Conservation (phyloP, 2,329 filamentous ascomycete species). For the Exophiala sideris region DNA sequence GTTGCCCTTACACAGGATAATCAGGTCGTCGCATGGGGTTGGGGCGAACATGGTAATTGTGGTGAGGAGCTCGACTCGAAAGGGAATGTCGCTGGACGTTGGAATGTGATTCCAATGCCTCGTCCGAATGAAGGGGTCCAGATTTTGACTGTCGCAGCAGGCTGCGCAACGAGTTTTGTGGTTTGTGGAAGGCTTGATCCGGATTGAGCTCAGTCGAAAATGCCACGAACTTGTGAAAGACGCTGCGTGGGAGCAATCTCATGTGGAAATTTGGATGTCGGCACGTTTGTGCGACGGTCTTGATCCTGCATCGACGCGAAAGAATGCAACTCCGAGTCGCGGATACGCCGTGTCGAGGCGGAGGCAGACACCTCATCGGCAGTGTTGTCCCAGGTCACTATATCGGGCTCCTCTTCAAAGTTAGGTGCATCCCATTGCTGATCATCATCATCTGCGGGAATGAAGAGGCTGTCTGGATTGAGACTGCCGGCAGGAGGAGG, state of each 20-base stretch:
- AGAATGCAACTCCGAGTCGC: constrained; percentile 35
- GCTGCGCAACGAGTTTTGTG: constrained; percentile 87
- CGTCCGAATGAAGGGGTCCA: constrained; percentile 47
- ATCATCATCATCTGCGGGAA: constrained; percentile 54
- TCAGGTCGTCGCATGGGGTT: constrained; percentile 81
- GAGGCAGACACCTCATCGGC: constrained; percentile 55
- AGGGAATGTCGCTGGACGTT: constrained; percentile 66
- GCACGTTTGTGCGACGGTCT: constrained; percentile 14
- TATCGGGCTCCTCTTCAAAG: constrained; percentile 49
- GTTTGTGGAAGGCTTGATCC: constrained; percentile 22
- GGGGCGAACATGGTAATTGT: constrained; percentile 98
- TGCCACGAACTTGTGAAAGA: constrained; percentile 46
- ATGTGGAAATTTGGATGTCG: constrained; percentile 21
- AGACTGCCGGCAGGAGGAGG: constrained; percentile 43
- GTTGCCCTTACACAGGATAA: constrained; percentile 65
- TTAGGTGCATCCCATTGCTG: constrained; percentile 59
- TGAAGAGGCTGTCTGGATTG: constrained; percentile 57
- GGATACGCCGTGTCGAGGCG: constrained; percentile 33
- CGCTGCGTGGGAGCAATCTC: constrained; percentile 47
- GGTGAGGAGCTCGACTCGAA: constrained; percentile 61
- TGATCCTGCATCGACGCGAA: constrained; percentile 17
- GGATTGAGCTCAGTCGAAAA: constrained; percentile 39
- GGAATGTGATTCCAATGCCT: constrained; percentile 50
- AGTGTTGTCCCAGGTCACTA: constrained; percentile 49
- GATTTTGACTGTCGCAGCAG: constrained; percentile 68